phyloP scores from a whole-genome alignment of 345 rosid genomes.

The Raphanus sativus region DNA sequence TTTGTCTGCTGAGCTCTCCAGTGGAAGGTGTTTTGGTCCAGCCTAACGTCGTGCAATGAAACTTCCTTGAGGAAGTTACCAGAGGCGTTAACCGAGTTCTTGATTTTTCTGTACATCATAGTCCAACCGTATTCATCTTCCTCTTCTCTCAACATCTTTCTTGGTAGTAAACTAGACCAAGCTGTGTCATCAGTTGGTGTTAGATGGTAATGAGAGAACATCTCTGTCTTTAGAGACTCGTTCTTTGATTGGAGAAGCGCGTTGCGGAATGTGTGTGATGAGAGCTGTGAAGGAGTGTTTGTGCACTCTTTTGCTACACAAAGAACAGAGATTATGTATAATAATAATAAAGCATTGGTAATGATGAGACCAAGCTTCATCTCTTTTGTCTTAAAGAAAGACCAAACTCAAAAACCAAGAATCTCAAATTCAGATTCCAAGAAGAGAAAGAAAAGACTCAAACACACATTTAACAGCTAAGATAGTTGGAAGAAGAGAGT shows the following conservation, averaged over 20 bases:
- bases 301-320: slow-evolving; percentile 77
- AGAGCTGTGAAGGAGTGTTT: slow-evolving; percentile 58
- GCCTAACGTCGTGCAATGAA: slow-evolving; percentile 76
- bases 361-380: background rate
- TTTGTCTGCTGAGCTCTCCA: slow-evolving; percentile 87
- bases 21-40: slow-evolving; percentile 59
- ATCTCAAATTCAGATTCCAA: background rate
- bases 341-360: background rate
- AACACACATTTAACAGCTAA: slow-evolving; percentile 6
- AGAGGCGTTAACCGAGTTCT: slow-evolving; percentile 38
- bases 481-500: slow-evolving; percentile 2
- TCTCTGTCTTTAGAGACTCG: slow-evolving; percentile 61
- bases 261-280: slow-evolving; percentile 73
- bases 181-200: slow-evolving; percentile 79
- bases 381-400: background rate
- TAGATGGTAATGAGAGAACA: slow-evolving; percentile 80
- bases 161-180: slow-evolving; percentile 76
- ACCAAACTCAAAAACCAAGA: background rate
- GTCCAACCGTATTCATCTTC: slow-evolving; percentile 71
- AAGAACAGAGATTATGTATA: slow-evolving; percentile 27
- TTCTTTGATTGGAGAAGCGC: slow-evolving; percentile 64
- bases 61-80: slow-evolving; percentile 62
- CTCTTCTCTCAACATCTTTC: slow-evolving; percentile 67
- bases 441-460: slow-evolving; percentile 8
- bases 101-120: slow-evolving; percentile 66